phyloP scores from a whole-genome alignment of 2,329 filamentous ascomycete genomes.

The Penicillium sp. region DNA sequence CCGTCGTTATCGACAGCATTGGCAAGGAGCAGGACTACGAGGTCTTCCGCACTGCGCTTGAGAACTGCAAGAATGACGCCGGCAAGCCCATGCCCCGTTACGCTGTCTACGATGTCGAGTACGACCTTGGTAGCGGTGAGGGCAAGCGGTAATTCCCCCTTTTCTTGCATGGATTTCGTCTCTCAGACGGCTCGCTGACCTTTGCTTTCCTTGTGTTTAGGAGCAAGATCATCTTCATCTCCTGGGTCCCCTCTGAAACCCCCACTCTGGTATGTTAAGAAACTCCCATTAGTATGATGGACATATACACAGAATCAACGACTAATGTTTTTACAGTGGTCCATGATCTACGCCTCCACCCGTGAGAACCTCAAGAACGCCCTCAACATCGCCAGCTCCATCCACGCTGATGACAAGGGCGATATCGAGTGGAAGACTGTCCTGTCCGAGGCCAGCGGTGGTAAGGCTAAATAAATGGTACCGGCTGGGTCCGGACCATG shows the following conservation, averaged over 20 bases:
- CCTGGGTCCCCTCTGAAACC: constrained; percentile 45
- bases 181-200: constrained; percentile 15
- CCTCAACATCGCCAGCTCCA: constrained; percentile 43
- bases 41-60: constrained; percentile 48
- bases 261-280: constrained; percentile 40
- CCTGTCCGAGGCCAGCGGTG: constrained; percentile 41
- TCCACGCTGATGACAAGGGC: constrained; percentile 44
- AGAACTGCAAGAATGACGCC: constrained; percentile 41
- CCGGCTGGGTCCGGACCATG: constrained; percentile 39
- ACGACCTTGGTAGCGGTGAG: constrained; percentile 48
- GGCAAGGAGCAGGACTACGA: constrained; percentile 50
- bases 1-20: constrained; percentile 49
- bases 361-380: constrained; percentile 51
- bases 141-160: constrained; percentile 45
- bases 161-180: not conserved
- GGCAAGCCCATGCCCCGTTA: constrained; percentile 50
- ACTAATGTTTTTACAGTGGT: constrained; percentile 36
- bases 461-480: constrained; percentile 39
- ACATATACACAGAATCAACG: not conserved
- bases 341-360: constrained; percentile 54
- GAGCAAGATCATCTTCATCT: constrained; percentile 55
- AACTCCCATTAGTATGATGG: not conserved
- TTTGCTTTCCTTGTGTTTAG: constrained; percentile 26
- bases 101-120: constrained; percentile 53
- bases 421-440: constrained; percentile 46